Percentiles rank a stretch among this genome's conserved stretches.
phyloP scores from a whole-genome alignment of 306 rosid genomes.

The Fragaria iinumae region DNA sequence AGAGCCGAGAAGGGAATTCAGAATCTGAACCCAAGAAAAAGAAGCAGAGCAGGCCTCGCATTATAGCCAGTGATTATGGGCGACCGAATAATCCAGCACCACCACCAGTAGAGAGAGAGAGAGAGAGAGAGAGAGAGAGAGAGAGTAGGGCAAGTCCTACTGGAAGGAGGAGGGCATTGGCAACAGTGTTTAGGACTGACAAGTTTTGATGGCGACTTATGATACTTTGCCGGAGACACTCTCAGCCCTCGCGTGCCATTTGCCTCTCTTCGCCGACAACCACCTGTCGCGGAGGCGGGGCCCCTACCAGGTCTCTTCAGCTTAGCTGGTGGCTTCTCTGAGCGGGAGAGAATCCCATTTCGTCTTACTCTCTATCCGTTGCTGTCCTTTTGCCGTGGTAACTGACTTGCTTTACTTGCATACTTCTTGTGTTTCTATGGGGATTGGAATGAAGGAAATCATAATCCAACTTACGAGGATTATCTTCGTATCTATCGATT shows the following conservation, averaged over 20 bases:
- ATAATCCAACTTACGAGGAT: background rate
- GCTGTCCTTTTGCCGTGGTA: background rate
- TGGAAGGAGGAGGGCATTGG: background rate
- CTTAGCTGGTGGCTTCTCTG: background rate
- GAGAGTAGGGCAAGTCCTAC: background rate
- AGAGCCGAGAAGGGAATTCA: conserved; percentile 3
- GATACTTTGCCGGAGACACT: conserved; percentile 20
- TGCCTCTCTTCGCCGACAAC: conserved; percentile 8
- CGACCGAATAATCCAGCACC: conserved; percentile 8
- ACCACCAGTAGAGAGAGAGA: background rate
- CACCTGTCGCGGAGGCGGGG: background rate
- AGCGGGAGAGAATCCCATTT: background rate
- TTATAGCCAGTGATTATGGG: conserved; percentile 2
- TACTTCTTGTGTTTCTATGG: background rate
- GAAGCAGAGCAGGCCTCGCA: background rate
- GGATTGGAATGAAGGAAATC: background rate
- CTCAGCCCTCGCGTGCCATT: conserved; percentile 16
- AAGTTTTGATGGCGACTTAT: conserved; percentile 13
- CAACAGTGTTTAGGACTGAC: conserved; percentile 13
- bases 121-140: background rate
- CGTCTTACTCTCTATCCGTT: background rate
- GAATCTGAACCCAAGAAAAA: conserved; percentile 6
- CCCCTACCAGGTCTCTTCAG: background rate
- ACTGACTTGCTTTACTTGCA: background rate
- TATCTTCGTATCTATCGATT: background rate